phyloP scores from a whole-genome alignment of 192 early-diverging fungal species.

The Phlyctochytrium planicorne region DNA sequence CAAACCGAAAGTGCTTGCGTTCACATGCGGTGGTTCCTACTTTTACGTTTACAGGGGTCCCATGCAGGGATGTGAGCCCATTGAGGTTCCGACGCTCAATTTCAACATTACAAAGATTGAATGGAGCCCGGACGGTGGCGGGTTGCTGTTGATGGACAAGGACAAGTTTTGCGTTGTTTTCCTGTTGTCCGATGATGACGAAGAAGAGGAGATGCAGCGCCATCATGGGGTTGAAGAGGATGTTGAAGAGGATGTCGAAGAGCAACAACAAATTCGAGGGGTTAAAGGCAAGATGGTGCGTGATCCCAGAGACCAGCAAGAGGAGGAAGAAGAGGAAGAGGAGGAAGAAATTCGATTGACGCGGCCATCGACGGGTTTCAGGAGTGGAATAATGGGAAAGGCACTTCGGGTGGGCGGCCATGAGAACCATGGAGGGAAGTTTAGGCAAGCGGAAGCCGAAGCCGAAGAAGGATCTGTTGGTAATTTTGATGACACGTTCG shows the following conservation, averaged over 20 bases:
- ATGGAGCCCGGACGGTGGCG: conserved; percentile 74
- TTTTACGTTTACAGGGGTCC: conserved; percentile 66
- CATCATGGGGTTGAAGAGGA: not conserved
- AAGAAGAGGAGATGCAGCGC: not conserved
- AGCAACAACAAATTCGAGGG: too few species aligned
- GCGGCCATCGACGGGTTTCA: too few species aligned
- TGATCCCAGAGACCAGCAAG: too few species aligned
- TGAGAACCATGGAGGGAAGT: too few species aligned
- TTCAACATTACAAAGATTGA: conserved; percentile 59
- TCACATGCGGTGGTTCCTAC: conserved; percentile 56
- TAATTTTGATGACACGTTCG: too few species aligned
- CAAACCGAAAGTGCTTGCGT: conserved; percentile 49
- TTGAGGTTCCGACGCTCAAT: conserved; percentile 58
- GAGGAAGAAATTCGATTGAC: too few species aligned
- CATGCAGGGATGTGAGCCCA: conserved; percentile 33
- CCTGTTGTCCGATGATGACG: conserved; percentile 38
- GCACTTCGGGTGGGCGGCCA: too few species aligned
- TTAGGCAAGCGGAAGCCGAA: too few species aligned
- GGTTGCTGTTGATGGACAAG: conserved; percentile 67
- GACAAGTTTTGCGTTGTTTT: conserved; percentile 71
- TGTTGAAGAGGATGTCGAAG: not conserved
- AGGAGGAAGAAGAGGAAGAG: too few species aligned
- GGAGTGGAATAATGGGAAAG: too few species aligned
- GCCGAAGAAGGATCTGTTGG: too few species aligned
- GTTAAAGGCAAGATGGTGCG: too few species aligned